Base-by-base conservation (phyloP, 176 grass and related monocot species). In the Thalia dealbata region DNA sequence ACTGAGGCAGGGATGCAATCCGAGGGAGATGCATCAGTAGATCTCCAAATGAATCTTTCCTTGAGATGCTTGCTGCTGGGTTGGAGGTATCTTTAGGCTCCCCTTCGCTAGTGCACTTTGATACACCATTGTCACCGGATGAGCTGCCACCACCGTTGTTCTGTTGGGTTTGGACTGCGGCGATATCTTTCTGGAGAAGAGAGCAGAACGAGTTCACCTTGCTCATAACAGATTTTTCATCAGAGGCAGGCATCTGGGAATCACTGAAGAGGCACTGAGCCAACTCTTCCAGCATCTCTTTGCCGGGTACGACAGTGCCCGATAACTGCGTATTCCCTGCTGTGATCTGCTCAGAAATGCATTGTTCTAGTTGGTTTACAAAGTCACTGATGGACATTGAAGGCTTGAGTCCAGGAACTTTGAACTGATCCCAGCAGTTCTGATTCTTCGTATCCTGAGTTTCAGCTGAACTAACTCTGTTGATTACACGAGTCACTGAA, bases 121-220 rank as follows among this genome's bases (percentile, higher is more conserved):
- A 59, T 46, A 16, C 18, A 61, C 18, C 54, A 71, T 60, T 43
- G 63, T 71, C 67, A 16, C 65, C 25, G 16, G 59, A 1, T 26
- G 48, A 27, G 16, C 30, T 41, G 46, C 10, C 18, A 38, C 25
- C 19, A 51, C 16, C 68, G 27, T 21, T 26, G 18, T 26, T 52
- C 70, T 68, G 71, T 48, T 67, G 30, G 27, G 18, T 61, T 29
- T 69, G 32, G 6, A 28, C 51, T 41, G 75, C 52, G 16, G 14
- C 18, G 61, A 72, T 38, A 59, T 86, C 88, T 69, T 70, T 91
- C 23, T 96, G 81, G 54, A 96, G 81, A 64, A 96, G 64, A 58
- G 77, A 82, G 70, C 88, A 96, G 4, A 96, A 81, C 50, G 91
- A 96, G 68, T 96, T 84, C 52, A 96, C 91, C 73, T 86, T 86